A percentile compares a stretch with the other conserved stretches of the same genome.
Evolutionary conservation across 306 rosid genomes (phyloP).

Genomic region (Vachellia collinsii): DNA sequence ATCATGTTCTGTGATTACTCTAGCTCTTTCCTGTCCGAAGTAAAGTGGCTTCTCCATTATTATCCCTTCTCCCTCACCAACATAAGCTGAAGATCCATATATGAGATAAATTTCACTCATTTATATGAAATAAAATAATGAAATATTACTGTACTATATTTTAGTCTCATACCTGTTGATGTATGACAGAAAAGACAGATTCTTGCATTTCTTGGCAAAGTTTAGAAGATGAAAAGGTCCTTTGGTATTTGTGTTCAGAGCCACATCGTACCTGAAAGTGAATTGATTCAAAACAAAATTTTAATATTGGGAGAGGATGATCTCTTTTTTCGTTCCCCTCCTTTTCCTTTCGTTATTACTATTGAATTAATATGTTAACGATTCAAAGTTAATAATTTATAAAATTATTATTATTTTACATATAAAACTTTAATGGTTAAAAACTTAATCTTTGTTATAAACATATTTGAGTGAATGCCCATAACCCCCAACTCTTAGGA

Average conservation of each 20-base stretch:
- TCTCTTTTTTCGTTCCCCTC: no score
- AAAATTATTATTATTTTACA: no score
- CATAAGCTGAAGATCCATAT: conserved; percentile 44
- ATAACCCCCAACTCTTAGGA: no score
- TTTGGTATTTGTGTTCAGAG: conserved; percentile 52
- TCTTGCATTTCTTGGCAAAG: conserved; percentile 57
- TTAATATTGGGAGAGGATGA: no score
- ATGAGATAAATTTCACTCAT: neutral
- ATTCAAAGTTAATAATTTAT: no score
- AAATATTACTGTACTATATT: neutral
- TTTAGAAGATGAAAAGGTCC: conserved; percentile 56
- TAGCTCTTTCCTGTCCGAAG: neutral
- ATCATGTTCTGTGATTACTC: conserved; percentile 20
- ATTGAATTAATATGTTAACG: no score
- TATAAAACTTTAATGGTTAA: no score
- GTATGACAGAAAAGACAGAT: conserved; percentile 58
- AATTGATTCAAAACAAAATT: no score
- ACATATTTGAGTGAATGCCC: no score
- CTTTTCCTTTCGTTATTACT: no score
- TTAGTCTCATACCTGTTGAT: conserved; percentile 49
- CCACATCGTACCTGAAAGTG: conserved; percentile 51
- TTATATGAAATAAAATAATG: neutral
- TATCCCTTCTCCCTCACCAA: conserved; percentile 49
- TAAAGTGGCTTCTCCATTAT: neutral
- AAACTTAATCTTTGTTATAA: no score